A percentile compares a stretch with the other conserved stretches of the same genome.
These are phyloP conservation scores for Phytomonas sp. DNA, from an alignment of 208 protist species.

Conservation along the genomic window DNA sequence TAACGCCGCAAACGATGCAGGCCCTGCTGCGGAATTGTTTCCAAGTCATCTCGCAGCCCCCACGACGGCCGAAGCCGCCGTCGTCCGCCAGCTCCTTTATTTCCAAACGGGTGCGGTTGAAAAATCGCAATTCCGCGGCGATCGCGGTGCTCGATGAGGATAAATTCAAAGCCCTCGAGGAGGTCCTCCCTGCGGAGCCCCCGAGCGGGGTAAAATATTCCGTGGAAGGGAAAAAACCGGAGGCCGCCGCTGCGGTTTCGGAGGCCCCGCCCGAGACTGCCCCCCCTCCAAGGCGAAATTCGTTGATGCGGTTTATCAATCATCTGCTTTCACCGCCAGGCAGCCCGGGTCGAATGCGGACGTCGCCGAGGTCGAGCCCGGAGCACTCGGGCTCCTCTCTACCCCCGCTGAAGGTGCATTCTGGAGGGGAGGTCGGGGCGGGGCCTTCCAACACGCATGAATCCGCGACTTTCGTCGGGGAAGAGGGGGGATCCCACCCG, in stretches of 20 bases:
- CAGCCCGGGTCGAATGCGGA: not conserved
- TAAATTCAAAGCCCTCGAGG: not conserved
- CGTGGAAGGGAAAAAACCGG: not conserved
- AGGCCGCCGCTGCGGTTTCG: not conserved
- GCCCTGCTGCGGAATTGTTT: constrained; percentile 28
- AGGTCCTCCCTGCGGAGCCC: not conserved
- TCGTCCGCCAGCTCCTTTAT: not conserved
- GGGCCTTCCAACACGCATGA: no score
- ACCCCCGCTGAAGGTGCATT: not conserved
- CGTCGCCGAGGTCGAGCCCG: not conserved
- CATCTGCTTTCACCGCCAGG: not conserved
- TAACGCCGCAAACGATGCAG: constrained; percentile 51
- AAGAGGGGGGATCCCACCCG: no score
- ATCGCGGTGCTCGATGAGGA: not conserved
- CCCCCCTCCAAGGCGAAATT: not conserved
- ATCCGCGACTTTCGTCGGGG: no score
- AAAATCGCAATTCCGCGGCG: not conserved
- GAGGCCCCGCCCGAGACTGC: not conserved
- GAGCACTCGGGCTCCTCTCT: not conserved
- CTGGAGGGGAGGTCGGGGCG: no score
- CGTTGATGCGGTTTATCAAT: not conserved
- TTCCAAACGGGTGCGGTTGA: not conserved
- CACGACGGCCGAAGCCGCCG: not conserved
- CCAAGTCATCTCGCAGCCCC: constrained; percentile 4
- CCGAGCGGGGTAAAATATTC: no score